phyloP scores from a whole-genome alignment of 2,329 filamentous ascomycete genomes.

The Stylonectria norvegica region DNA sequence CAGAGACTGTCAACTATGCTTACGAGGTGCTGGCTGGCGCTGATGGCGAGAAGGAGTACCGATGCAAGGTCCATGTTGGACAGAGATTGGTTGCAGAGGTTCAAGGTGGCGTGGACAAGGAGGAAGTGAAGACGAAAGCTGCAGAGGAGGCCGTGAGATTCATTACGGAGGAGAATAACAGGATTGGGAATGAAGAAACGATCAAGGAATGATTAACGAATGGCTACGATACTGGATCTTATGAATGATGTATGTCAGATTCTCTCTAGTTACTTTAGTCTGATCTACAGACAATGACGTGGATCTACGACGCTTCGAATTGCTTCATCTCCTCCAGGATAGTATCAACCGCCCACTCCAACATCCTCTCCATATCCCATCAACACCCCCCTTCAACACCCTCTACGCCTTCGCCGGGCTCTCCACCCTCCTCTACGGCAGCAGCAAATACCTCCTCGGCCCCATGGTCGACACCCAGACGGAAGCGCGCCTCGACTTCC shows the following conservation, averaged over 20 bases:
- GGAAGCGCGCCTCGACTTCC: constrained; percentile 51
- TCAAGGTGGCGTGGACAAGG: constrained; percentile 42
- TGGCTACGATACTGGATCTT: not conserved
- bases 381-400: constrained; percentile 46
- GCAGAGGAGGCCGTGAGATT: constrained; percentile 48
- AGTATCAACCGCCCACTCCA: constrained; percentile 66
- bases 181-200: constrained; percentile 3
- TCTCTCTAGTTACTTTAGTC: no score
- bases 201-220: not conserved
- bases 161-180: constrained; percentile 24
- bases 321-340: constrained; percentile 50
- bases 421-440: constrained; percentile 65
- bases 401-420: constrained; percentile 56
- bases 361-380: constrained; percentile 57
- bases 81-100: constrained; percentile 44
- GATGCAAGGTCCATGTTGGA: constrained; percentile 50
- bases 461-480: constrained; percentile 56
- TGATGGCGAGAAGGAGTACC: constrained; percentile 28
- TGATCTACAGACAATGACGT: no score
- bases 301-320: no score
- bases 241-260: constrained; percentile 4
- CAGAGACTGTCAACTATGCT: constrained; percentile 53
- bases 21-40: constrained; percentile 26
- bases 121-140: constrained; percentile 55
- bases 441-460: constrained; percentile 64